Evolutionary conservation across 441 rosid species (phyloP).

Genomic region (Capsella rubella): DNA sequence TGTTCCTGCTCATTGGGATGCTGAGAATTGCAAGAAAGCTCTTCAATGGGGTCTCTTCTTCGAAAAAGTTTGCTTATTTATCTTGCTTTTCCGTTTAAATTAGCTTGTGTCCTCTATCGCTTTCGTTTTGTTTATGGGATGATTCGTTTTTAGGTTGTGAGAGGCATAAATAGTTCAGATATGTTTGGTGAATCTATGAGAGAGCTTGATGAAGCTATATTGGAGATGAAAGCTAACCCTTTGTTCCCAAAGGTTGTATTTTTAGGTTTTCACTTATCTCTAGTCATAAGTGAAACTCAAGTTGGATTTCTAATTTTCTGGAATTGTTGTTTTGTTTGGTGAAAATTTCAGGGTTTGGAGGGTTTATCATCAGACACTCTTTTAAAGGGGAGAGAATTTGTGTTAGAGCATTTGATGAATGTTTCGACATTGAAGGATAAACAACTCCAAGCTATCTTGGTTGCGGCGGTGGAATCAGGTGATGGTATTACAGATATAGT

Average conservation of each 20-base stretch:
- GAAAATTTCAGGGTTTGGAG: slow-evolving; percentile 63
- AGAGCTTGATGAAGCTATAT: slow-evolving; percentile 71
- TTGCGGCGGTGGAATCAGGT: slow-evolving; percentile 56
- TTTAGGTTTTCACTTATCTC: slow-evolving; percentile 10
- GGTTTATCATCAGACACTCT: slow-evolving; percentile 65
- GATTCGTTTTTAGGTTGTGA: slow-evolving; percentile 50
- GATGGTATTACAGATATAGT: slow-evolving; percentile 50
- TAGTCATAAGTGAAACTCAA: neutral
- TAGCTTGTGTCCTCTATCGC: neutral
- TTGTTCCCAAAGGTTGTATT: slow-evolving; percentile 76
- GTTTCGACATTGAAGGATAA: slow-evolving; percentile 66
- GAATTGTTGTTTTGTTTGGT: neutral
- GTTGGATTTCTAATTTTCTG: slow-evolving; percentile 5
- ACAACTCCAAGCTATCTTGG: slow-evolving; percentile 65
- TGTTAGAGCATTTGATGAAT: slow-evolving; percentile 54
- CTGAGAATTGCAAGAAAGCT: slow-evolving; percentile 62
- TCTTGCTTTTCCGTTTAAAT: neutral
- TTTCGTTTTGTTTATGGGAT: neutral
- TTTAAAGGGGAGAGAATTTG: slow-evolving; percentile 52
- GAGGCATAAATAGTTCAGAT: slow-evolving; percentile 51
- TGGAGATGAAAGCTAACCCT: slow-evolving; percentile 58
- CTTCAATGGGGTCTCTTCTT: slow-evolving; percentile 86
- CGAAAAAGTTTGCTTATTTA: slow-evolving; percentile 57
- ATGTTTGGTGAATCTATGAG: slow-evolving; percentile 56
- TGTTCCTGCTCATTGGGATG: slow-evolving; percentile 70